A percentile compares a stretch with the other conserved stretches of the same genome.
These are phyloP conservation scores for Wickerhamiella parazyma DNA, from an alignment of 805 yeast genomes.

Conservation along the genomic window DNA sequence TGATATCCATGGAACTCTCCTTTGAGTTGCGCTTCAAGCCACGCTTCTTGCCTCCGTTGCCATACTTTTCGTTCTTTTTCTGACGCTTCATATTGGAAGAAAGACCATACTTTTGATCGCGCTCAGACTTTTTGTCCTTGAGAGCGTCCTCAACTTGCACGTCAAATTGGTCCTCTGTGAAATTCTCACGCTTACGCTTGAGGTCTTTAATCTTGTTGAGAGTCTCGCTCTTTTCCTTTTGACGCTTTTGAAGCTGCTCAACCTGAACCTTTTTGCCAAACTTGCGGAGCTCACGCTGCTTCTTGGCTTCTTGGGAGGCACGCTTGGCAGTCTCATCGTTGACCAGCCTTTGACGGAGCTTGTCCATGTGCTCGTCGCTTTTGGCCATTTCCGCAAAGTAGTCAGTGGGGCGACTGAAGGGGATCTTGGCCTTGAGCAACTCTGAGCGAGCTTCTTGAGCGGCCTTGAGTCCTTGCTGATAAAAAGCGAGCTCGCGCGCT, in stretches of 20 bases:
- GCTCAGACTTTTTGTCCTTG: slow-evolving; percentile 37
- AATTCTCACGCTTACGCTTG: slow-evolving; percentile 70
- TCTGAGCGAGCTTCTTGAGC: slow-evolving; percentile 60
- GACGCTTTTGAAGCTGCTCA: slow-evolving; percentile 85
- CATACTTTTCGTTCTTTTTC: slow-evolving; percentile 63
- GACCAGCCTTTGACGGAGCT: slow-evolving; percentile 65
- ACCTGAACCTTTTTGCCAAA: slow-evolving; percentile 95
- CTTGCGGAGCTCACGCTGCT: slow-evolving; percentile 88
- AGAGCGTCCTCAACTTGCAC: slow-evolving; percentile 87
- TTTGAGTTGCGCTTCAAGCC: slow-evolving; percentile 61
- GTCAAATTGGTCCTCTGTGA: slow-evolving; percentile 63
- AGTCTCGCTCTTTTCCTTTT: slow-evolving; percentile 81
- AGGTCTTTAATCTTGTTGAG: slow-evolving; percentile 81
- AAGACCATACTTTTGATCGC: slow-evolving; percentile 25
- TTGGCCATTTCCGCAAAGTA: slow-evolving; percentile 98
- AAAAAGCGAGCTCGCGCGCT: slow-evolving; percentile 87
- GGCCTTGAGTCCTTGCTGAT: slow-evolving; percentile 84
- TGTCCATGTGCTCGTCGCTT: slow-evolving; percentile 96
- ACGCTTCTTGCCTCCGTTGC: slow-evolving; percentile 67
- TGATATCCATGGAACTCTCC: slow-evolving; percentile 52
- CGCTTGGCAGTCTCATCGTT: slow-evolving; percentile 59
- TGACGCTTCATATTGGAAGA: slow-evolving; percentile 48
- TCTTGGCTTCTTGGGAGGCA: slow-evolving; percentile 85
- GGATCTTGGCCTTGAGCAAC: slow-evolving; percentile 50
- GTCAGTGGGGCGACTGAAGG: slow-evolving; percentile 87